A percentile compares a stretch with the other conserved stretches of the same genome.
Conservation (phyloP, 495 filamentous ascomycete species). For the Neurospora sp. region DNA sequence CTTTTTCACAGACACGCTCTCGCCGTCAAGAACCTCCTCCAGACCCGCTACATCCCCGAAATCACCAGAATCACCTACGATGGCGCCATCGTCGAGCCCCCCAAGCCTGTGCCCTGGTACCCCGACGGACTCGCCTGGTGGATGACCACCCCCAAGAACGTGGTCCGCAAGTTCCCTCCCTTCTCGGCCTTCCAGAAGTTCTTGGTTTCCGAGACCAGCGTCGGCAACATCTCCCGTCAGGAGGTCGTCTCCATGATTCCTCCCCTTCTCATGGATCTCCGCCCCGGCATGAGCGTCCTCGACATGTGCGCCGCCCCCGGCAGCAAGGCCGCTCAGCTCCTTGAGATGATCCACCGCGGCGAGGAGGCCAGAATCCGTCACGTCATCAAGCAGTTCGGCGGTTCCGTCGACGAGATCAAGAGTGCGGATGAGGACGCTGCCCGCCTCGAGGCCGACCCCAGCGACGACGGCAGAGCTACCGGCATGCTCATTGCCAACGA, state of each 20-base stretch:
- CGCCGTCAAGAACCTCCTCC: slow-evolving; percentile 71
- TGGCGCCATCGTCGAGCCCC: slow-evolving; percentile 69
- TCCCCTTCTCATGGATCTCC: slow-evolving; percentile 82
- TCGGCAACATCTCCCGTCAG: slow-evolving; percentile 94
- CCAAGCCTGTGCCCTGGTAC: slow-evolving; percentile 75
- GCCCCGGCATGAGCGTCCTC: slow-evolving; percentile 81
- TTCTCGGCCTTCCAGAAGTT: slow-evolving; percentile 96
- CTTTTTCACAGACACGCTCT: slow-evolving; percentile 58
- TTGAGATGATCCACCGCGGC: slow-evolving; percentile 86
- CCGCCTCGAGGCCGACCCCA: slow-evolving; percentile 44
- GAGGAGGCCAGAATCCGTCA: slow-evolving; percentile 74
- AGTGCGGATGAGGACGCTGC: slow-evolving; percentile 43
- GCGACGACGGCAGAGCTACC: slow-evolving; percentile 76
- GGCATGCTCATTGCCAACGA: slow-evolving; percentile 94
- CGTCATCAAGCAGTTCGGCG: slow-evolving; percentile 43
- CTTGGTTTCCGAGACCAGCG: slow-evolving; percentile 91
- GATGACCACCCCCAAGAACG: slow-evolving; percentile 93
- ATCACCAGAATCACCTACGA: slow-evolving; percentile 74
- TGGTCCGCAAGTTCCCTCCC: slow-evolving; percentile 80
- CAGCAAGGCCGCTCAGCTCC: slow-evolving; percentile 89
- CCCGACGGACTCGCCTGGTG: slow-evolving; percentile 89
- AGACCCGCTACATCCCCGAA: slow-evolving; percentile 80
- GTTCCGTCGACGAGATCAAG: slow-evolving; percentile 34
- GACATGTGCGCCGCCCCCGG: slow-evolving; percentile 96
- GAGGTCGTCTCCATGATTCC: slow-evolving; percentile 99